These are phyloP conservation scores for Termitomyces sp. DNA, from an alignment of 768 basidiomycete species.

Conservation along the genomic window DNA sequence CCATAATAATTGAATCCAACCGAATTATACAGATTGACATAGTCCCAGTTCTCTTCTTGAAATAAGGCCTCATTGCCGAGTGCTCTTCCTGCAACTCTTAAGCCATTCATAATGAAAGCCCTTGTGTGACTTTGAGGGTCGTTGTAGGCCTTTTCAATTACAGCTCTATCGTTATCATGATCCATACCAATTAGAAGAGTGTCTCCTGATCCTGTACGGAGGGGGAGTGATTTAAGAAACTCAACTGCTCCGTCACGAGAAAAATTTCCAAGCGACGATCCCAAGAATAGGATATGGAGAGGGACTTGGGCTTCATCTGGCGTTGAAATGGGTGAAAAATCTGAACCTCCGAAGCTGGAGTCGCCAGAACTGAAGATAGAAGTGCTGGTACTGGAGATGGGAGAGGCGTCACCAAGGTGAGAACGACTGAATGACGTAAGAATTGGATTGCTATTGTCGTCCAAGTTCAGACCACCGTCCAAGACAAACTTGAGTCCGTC, in stretches of 20 bases:
- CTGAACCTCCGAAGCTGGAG: constrained; percentile 19
- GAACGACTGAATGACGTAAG: constrained; percentile 4
- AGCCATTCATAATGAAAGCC: constrained; percentile 83
- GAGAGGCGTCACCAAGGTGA: constrained; percentile 28
- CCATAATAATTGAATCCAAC: constrained; percentile 20
- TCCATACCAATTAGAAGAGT: constrained; percentile 91
- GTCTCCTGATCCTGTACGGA: constrained; percentile 70
- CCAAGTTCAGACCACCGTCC: constrained; percentile 49
- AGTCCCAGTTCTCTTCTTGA: constrained; percentile 68
- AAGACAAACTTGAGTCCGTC: constrained; percentile 79
- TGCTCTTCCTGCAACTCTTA: constrained; percentile 60
- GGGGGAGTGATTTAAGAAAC: constrained; percentile 77
- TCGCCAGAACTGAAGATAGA: constrained; percentile 20
- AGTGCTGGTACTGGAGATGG: constrained; percentile 28
- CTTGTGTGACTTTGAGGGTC: constrained; percentile 70
- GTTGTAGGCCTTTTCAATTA: constrained; percentile 85
- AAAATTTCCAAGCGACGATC: constrained; percentile 92
- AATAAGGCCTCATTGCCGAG: constrained; percentile 68
- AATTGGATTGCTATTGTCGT: constrained; percentile 5
- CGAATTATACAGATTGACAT: constrained; percentile 50
- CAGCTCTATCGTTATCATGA: constrained; percentile 63
- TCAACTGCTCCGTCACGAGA: constrained; percentile 55
- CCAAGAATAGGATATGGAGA: constrained; percentile 85
- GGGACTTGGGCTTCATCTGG: constrained; percentile 44
- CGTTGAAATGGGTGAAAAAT: constrained; percentile 36